phyloP scores from a whole-genome alignment of 2,329 filamentous ascomycete genomes.

The Fusarium chaquense region DNA sequence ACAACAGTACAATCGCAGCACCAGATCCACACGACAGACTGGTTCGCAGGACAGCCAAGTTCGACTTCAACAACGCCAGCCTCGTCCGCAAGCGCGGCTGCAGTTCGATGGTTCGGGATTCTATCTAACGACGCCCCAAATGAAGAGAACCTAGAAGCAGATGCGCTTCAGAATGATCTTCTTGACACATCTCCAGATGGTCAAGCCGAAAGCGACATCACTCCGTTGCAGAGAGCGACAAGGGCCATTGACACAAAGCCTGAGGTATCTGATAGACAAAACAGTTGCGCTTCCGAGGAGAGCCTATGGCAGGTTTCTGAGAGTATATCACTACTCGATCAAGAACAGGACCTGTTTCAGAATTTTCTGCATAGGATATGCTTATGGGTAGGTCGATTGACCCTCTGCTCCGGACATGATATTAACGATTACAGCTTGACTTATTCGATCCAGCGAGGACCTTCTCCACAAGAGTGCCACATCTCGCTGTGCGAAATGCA shows the following conservation, averaged over 20 bases:
- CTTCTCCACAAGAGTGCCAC: constrained; percentile 41
- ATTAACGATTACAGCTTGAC: constrained; percentile 28
- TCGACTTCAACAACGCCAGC: constrained; percentile 41
- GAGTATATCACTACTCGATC: constrained; percentile 38
- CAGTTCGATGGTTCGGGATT: constrained; percentile 46
- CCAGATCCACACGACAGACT: constrained; percentile 3
- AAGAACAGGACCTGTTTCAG: constrained; percentile 43
- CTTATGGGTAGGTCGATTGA: constrained; percentile 34
- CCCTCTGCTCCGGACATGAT: fast-evolving
- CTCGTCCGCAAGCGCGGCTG: constrained; percentile 42
- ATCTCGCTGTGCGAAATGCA: constrained; percentile 55
- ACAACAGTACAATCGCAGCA: constrained; percentile 6
- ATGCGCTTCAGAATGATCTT: constrained; percentile 13
- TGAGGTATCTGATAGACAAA: neutral
- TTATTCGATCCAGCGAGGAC: constrained; percentile 41
- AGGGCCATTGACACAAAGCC: constrained; percentile 40
- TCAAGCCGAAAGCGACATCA: constrained; percentile 18
- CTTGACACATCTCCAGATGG: constrained; percentile 12
- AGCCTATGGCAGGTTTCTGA: constrained; percentile 41
- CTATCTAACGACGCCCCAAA: constrained; percentile 35
- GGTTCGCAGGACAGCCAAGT: constrained; percentile 20
- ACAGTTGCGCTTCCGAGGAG: constrained; percentile 7
- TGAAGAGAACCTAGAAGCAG: constrained; percentile 1
- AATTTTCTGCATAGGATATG: constrained; percentile 45
- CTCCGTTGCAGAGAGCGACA: constrained; percentile 33